phyloP scores from a whole-genome alignment of 1,284 basidiomycete genomes.

The Abortiporus biennis region DNA sequence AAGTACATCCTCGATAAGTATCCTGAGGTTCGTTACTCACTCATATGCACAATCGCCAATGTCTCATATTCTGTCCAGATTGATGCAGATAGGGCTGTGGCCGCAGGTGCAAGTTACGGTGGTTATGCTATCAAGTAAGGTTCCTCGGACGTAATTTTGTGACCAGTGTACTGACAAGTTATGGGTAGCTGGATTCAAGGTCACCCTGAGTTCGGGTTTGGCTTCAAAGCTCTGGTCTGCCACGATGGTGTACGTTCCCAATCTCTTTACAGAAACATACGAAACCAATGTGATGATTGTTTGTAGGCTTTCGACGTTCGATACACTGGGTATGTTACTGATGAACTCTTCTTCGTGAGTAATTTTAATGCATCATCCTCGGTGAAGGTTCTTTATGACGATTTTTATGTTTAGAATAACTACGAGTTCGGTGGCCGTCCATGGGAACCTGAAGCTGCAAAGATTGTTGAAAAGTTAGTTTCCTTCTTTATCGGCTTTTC shows the following conservation, averaged over 20 bases:
- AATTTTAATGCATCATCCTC: slow-evolving; percentile 1
- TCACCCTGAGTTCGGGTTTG: slow-evolving; percentile 79
- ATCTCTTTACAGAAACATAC: not conserved
- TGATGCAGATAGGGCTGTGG: slow-evolving; percentile 74
- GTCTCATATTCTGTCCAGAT: slow-evolving; percentile 28
- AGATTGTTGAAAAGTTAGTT: slow-evolving; percentile 48
- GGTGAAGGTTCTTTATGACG: not conserved
- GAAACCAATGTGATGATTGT: slow-evolving; percentile 5
- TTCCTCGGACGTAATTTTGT: not conserved
- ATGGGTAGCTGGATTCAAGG: slow-evolving; percentile 86
- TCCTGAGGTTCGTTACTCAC: slow-evolving; percentile 41
- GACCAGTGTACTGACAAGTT: not conserved
- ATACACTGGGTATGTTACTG: slow-evolving; percentile 77
- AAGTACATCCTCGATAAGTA: slow-evolving; percentile 61
- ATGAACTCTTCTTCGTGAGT: slow-evolving; percentile 82
- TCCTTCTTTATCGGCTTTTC: not conserved
- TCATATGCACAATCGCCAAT: not conserved
- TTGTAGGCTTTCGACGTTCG: slow-evolving; percentile 60
- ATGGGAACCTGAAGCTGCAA: slow-evolving; percentile 59
- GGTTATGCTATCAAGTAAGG: slow-evolving; percentile 78
- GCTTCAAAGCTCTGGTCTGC: slow-evolving; percentile 85
- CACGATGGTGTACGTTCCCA: slow-evolving; percentile 70
- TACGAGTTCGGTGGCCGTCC: slow-evolving; percentile 81
- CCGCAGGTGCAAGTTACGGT: slow-evolving; percentile 77
- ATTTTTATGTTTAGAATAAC: slow-evolving; percentile 49